A percentile compares a stretch with the other conserved stretches of the same genome.
phyloP scores from a whole-genome alignment of 768 basidiomycete genomes.

The Rhodosporidiobolus odoratus region DNA sequence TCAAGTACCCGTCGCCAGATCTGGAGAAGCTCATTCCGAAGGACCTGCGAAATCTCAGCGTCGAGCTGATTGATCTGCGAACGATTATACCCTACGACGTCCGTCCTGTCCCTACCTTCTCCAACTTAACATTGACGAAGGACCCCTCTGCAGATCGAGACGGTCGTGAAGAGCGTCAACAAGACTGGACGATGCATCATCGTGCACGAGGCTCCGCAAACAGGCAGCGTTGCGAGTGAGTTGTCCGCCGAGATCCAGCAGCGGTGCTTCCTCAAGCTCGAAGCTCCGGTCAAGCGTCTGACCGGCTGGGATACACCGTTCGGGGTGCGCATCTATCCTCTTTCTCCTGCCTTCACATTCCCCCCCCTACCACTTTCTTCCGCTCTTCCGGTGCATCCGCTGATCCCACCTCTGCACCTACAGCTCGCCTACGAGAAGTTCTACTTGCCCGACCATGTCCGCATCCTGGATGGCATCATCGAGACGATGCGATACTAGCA shows the following conservation, averaged over 20 bases:
- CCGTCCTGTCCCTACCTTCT: background rate
- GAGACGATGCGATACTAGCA: conserved; percentile 34
- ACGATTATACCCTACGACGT: conserved; percentile 82
- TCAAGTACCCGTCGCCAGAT: conserved; percentile 61
- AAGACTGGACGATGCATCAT: conserved; percentile 79
- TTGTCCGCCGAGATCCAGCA: conserved; percentile 87
- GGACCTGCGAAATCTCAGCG: conserved; percentile 46
- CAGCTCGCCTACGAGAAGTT: conserved; percentile 87
- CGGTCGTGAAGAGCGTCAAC: conserved; percentile 72
- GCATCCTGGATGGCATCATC: conserved; percentile 50
- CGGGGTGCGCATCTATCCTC: conserved; percentile 55
- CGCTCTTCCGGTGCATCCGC: background rate
- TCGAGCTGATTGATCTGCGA: conserved; percentile 85
- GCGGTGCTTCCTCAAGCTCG: conserved; percentile 76
- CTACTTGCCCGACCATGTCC: conserved; percentile 77
- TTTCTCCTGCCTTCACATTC: background rate
- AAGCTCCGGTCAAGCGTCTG: conserved; percentile 79
- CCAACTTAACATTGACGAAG: background rate
- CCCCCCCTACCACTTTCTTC: background rate
- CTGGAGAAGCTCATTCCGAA: conserved; percentile 63
- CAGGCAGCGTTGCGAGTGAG: conserved; percentile 82
- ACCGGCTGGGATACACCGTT: conserved; percentile 72
- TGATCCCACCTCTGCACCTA: conserved; percentile 43
- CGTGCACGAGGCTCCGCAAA: conserved; percentile 85
- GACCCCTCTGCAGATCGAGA: conserved; percentile 52